Conservation (phyloP, 495 filamentous ascomycete genomes). For the Annulohypoxylon stygium region DNA sequence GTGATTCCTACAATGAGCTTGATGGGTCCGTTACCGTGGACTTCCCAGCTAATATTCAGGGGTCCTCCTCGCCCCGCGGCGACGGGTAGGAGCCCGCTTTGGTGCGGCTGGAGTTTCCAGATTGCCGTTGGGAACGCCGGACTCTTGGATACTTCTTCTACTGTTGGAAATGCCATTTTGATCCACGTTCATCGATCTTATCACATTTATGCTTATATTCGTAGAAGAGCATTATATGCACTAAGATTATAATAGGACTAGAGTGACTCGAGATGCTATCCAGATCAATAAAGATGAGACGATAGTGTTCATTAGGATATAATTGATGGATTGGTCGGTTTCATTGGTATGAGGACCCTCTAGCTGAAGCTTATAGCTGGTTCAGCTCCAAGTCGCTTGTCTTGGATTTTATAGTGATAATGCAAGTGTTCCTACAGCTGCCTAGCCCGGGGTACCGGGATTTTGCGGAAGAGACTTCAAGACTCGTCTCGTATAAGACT, state of each 20-base stretch:
- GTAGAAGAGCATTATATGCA: not conserved
- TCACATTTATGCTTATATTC: not conserved
- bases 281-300: not conserved
- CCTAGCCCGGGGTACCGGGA: not conserved
- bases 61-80: constrained; percentile 59
- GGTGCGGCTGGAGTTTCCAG: constrained; percentile 39
- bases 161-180: constrained; percentile 24
- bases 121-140: constrained; percentile 41
- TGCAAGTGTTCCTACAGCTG: not conserved
- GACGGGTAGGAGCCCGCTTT: constrained; percentile 31
- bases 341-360: not conserved
- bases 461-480: not conserved
- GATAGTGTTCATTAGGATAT: not conserved
- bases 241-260: not conserved
- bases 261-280: not conserved
- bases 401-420: not conserved
- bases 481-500: not conserved
- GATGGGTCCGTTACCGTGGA: constrained; percentile 73
- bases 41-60: constrained; percentile 72
- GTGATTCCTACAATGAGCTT: constrained; percentile 62
- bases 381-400: not conserved
- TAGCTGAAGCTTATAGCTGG: not conserved
- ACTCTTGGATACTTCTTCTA: constrained; percentile 33
- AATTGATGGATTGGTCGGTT: not conserved
- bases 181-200: not conserved